A percentile compares a stretch with the other conserved stretches of the same genome.
These are phyloP conservation scores for Colletotrichum costaricense DNA, from an alignment of 2,329 filamentous ascomycete species.

Conservation along the genomic window DNA sequence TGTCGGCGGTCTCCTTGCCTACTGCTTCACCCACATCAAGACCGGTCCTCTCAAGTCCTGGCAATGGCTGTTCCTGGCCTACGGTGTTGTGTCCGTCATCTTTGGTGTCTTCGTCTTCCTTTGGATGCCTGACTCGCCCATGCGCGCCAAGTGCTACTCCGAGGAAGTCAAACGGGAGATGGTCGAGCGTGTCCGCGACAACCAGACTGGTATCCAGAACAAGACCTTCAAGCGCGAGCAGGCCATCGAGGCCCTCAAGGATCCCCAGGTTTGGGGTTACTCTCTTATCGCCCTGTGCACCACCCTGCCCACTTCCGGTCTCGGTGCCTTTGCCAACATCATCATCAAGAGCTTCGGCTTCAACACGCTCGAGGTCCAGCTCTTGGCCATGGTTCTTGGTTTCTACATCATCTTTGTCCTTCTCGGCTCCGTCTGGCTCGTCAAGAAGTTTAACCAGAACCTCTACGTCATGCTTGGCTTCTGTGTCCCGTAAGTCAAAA, in stretches of 20 bases:
- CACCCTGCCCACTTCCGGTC: slow-evolving; percentile 77
- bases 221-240: slow-evolving; percentile 59
- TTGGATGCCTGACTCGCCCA: slow-evolving; percentile 76
- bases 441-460: slow-evolving; percentile 77
- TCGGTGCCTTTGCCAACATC: slow-evolving; percentile 80
- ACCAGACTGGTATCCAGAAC: slow-evolving; percentile 72
- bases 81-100: slow-evolving; percentile 71
- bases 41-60: slow-evolving; percentile 68
- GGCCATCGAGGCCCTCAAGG: slow-evolving; percentile 63
- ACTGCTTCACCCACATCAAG: slow-evolving; percentile 68
- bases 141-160: slow-evolving; percentile 76
- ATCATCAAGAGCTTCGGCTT: slow-evolving; percentile 80
- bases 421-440: slow-evolving; percentile 73
- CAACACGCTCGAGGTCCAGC: slow-evolving; percentile 73
- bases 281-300: slow-evolving; percentile 76
- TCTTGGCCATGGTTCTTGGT: slow-evolving; percentile 80
- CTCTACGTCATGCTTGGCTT: slow-evolving; percentile 73
- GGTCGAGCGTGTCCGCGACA: slow-evolving; percentile 69
- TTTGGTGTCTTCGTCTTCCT: slow-evolving; percentile 73
- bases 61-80: slow-evolving; percentile 76
- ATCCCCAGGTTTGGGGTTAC: slow-evolving; percentile 76
- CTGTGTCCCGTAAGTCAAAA: slow-evolving; percentile 69
- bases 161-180: slow-evolving; percentile 74
- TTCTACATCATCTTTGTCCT: slow-evolving; percentile 79
- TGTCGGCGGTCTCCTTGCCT: slow-evolving; percentile 76